Evolutionary conservation across 192 early-diverging fungal species (phyloP).

Genomic region (Cetraspora pellucida): DNA sequence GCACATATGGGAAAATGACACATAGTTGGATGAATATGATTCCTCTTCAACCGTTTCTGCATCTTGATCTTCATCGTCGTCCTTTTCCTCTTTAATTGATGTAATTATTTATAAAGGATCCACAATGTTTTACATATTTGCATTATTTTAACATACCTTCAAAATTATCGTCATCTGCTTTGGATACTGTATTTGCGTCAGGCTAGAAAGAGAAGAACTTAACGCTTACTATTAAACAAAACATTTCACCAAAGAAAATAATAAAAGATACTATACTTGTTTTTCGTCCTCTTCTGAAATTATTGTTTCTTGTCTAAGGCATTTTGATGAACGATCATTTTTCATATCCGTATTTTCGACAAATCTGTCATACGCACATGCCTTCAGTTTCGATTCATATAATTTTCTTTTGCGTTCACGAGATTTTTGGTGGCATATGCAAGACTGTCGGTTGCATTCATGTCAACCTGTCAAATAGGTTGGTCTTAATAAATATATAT

Average conservation of each 20-base stretch:
- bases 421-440: slow-evolving; percentile 9
- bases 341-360: slow-evolving; percentile 17
- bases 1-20: too few species aligned
- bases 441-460: slow-evolving; percentile 5
- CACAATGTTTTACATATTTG: too few species aligned
- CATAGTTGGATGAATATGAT: too few species aligned
- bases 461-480: slow-evolving; percentile 30
- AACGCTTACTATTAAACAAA: slow-evolving; percentile 19
- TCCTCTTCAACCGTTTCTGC: too few species aligned
- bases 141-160: too few species aligned
- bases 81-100: too few species aligned
- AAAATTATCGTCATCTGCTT: slow-evolving; percentile 32
- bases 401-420: slow-evolving; percentile 3
- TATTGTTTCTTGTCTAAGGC: slow-evolving; percentile 23
- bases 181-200: slow-evolving; percentile 16
- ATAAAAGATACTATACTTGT: slow-evolving; percentile 22
- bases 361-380: slow-evolving; percentile 5
- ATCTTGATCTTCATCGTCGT: too few species aligned
- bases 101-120: too few species aligned
- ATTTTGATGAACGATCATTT: slow-evolving; percentile 23
- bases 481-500: slow-evolving; percentile 30
- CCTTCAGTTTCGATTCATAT: slow-evolving; percentile 4
- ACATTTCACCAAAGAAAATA: too few species aligned
- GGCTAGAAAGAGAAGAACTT: slow-evolving; percentile 2
- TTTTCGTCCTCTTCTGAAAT: slow-evolving; percentile 25